These are phyloP conservation scores for Onygena corvina DNA, from an alignment of 2,329 filamentous ascomycete genomes.

Conservation along the genomic window DNA sequence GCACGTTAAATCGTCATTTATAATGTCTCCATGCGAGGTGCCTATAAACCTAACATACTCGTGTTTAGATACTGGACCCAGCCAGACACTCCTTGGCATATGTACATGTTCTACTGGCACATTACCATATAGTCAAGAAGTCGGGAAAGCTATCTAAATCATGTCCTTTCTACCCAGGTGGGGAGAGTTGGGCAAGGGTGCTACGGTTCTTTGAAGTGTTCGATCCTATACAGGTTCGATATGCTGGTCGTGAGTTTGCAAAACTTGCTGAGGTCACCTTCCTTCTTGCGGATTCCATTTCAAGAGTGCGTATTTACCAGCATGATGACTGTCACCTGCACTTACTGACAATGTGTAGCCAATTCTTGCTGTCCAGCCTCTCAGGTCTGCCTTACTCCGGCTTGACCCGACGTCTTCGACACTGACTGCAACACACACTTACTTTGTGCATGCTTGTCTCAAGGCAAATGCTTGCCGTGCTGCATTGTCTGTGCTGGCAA, in stretches of 20 bases:
- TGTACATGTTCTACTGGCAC: constrained; percentile 42
- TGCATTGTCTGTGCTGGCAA: constrained; percentile 32
- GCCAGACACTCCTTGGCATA: constrained; percentile 48
- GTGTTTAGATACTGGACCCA: constrained; percentile 37
- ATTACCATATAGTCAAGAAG: constrained; percentile 33
- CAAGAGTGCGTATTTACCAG: constrained; percentile 23
- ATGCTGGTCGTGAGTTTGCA: constrained; percentile 28
- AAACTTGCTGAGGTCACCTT: constrained; percentile 27
- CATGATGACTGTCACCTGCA: not conserved
- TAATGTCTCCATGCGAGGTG: not conserved
- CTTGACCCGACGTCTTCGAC: constrained; percentile 33
- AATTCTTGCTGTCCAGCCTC: constrained; percentile 28
- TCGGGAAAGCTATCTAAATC: constrained; percentile 25
- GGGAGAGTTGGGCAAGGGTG: constrained; percentile 40
- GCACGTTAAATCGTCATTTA: constrained; percentile 10
- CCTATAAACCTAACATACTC: constrained; percentile 3
- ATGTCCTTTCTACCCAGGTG: constrained; percentile 33
- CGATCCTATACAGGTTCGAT: constrained; percentile 35
- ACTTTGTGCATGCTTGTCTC: constrained; percentile 34
- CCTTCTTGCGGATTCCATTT: constrained; percentile 24
- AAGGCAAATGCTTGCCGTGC: constrained; percentile 29
- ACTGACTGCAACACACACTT: constrained; percentile 34
- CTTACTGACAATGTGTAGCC: constrained; percentile 22
- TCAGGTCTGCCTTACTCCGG: constrained; percentile 35
- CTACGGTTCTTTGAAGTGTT: constrained; percentile 44